These are phyloP conservation scores for Tolypocladium ophioglossoides DNA, from an alignment of 2,329 filamentous ascomycete genomes.

Conservation along the genomic window DNA sequence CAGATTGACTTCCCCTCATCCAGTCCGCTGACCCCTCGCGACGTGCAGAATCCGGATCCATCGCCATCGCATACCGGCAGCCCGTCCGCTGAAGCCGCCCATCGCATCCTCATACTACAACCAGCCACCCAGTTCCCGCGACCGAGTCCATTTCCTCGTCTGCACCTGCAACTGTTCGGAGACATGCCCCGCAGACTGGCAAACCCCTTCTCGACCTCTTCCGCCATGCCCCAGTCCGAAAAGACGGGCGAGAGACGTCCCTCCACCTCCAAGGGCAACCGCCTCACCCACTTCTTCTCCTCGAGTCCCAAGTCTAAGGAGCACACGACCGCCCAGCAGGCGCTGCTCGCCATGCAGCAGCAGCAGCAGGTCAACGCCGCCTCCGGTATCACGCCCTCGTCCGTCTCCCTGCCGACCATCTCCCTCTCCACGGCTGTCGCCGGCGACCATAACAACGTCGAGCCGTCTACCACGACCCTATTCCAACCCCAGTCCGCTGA, in stretches of 20 bases:
- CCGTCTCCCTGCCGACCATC: constrained; percentile 77
- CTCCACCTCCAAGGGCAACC: constrained; percentile 60
- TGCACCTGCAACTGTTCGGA: constrained; percentile 11
- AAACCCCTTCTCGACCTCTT: constrained; percentile 44
- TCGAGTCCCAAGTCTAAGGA: constrained; percentile 67
- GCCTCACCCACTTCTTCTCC: constrained; percentile 75
- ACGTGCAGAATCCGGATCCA: not conserved
- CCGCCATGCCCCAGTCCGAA: constrained; percentile 35
- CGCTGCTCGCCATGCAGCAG: constrained; percentile 52
- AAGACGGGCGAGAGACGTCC: constrained; percentile 44
- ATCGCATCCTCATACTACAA: not conserved
- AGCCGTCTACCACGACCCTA: constrained; percentile 64
- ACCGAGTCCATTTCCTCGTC: not conserved
- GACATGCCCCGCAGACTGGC: constrained; percentile 50
- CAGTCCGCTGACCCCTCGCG: not conserved
- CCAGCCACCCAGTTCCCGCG: not conserved
- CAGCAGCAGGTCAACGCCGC: constrained; percentile 25
- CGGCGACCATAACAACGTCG: constrained; percentile 60
- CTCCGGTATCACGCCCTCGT: constrained; percentile 58
- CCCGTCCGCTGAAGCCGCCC: not conserved
- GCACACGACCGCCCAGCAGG: constrained; percentile 53
- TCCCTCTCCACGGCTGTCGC: constrained; percentile 79
- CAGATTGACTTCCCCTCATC: not conserved
- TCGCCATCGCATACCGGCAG: not conserved
- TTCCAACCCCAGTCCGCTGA: constrained; percentile 83